phyloP scores from a whole-genome alignment of 2,329 filamentous ascomycete species.

The Fusarium agapanthi region DNA sequence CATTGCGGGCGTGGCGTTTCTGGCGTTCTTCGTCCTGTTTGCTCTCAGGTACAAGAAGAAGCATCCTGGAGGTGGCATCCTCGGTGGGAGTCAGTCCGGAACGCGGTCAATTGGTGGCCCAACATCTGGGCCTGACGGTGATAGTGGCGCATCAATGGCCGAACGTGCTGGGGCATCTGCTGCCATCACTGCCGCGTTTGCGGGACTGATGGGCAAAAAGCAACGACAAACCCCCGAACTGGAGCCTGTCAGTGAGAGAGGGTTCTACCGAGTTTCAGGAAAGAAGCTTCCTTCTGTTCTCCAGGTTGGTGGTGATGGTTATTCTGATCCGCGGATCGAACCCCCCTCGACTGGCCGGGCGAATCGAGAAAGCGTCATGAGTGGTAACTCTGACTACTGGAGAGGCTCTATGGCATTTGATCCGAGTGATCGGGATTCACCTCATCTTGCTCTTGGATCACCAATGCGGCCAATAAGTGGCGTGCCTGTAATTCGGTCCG shows the following conservation, averaged over 20 bases:
- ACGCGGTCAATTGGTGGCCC: slow-evolving; percentile 35
- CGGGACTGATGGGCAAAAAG: slow-evolving; percentile 55
- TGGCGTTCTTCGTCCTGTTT: slow-evolving; percentile 63
- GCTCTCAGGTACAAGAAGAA: slow-evolving; percentile 66
- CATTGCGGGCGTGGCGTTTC: slow-evolving; percentile 65
- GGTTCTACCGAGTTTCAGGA: slow-evolving; percentile 72
- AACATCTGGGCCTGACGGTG: slow-evolving; percentile 21
- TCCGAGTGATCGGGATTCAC: slow-evolving; percentile 45
- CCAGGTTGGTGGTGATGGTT: slow-evolving; percentile 70
- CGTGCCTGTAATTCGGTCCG: slow-evolving; percentile 68
- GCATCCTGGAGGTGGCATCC: slow-evolving; percentile 53
- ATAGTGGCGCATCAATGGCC: slow-evolving; percentile 51
- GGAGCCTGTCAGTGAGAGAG: slow-evolving; percentile 58
- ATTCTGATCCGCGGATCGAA: slow-evolving; percentile 54
- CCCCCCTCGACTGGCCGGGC: slow-evolving; percentile 33
- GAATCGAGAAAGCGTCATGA: slow-evolving; percentile 52
- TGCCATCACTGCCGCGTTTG: slow-evolving; percentile 59
- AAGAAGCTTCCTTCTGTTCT: slow-evolving; percentile 71
- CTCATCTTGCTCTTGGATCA: slow-evolving; percentile 61
- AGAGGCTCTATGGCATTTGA: slow-evolving; percentile 61
- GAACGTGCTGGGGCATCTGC: slow-evolving; percentile 51
- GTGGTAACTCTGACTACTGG: slow-evolving; percentile 61
- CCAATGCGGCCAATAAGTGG: slow-evolving; percentile 70
- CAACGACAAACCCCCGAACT: slow-evolving; percentile 34
- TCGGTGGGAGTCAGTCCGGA: slow-evolving; percentile 51